A percentile compares a stretch with the other conserved stretches of the same genome.
Conservation (phyloP, 805 yeast genomes). For the Pichia scutulata region DNA sequence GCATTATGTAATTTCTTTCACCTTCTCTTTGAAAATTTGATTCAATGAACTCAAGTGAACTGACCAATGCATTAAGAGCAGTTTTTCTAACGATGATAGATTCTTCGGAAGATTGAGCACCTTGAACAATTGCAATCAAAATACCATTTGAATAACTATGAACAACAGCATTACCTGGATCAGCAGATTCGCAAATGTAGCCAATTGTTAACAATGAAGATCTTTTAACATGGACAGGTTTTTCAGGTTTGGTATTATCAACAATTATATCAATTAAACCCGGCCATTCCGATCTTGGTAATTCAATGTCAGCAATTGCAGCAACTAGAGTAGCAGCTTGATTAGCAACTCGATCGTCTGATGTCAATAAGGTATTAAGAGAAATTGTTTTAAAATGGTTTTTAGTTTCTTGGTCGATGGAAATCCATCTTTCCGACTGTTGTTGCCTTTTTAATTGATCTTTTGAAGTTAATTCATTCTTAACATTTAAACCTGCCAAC, state of each 20-base stretch:
- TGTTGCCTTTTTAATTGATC: conserved; percentile 50
- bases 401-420: conserved; percentile 47
- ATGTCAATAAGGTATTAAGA: conserved; percentile 53
- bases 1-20: conserved; percentile 96
- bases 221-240: conserved; percentile 73
- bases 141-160: conserved; percentile 85
- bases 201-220: conserved; percentile 88
- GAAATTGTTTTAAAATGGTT: conserved; percentile 59
- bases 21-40: conserved; percentile 87
- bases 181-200: conserved; percentile 91
- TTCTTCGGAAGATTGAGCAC: conserved; percentile 80
- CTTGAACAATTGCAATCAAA: conserved; percentile 92
- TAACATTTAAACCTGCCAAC: conserved; percentile 81
- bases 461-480: conserved; percentile 83
- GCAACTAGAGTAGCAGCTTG: conserved; percentile 92
- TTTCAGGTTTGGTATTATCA: conserved; percentile 73
- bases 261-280: conserved; percentile 78
- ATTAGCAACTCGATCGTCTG: conserved; percentile 73
- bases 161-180: conserved; percentile 70
- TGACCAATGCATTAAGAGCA: conserved; percentile 86
- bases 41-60: conserved; percentile 83
- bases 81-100: conserved; percentile 71
- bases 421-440: conserved; percentile 70
- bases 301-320: conserved; percentile 92
- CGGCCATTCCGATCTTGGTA: conserved; percentile 84